Evolutionary conservation across 208 protist species (phyloP), one percentile per base, ranked within the genome.

Genomic region (Leishmania lainsoni): DNA sequence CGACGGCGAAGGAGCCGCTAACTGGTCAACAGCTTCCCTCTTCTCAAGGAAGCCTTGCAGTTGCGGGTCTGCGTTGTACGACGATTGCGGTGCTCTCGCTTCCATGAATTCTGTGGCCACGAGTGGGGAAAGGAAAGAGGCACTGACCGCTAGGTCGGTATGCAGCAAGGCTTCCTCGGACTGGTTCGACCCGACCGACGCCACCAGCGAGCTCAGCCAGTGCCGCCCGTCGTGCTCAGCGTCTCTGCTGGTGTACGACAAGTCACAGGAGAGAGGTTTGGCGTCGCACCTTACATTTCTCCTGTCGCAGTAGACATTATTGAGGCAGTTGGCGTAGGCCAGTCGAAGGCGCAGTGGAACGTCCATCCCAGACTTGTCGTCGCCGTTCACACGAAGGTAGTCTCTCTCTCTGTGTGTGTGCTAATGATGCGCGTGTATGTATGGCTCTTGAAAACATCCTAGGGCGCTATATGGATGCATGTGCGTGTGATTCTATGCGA

Each of bases 311-410:
- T 89, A 89, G 2, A 76, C 75, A 20, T 89, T 79, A 49, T n/a
- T 32, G 32, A 78, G 78, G 48, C 76, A 65, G 63, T 39, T 68
- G 56, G 87, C 86, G 56, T 84, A 94, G 6, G 81, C 83, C 29
- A 94, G 82, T 0, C 78, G 81, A 71, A 94, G 83, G 49, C 81
- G 85, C 45, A 92, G 75, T 45, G 88, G 88, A 12, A 82, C 56
- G 45, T 83, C 69, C 78, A 86, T 79, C 42, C 48, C 72, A 20
- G 26, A 14, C 45, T 29, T 56, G 35, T 72, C 35, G 51, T 5
- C 42, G 22, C 68, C 0, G 39, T 52, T 72, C 6, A 49, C 32
- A n/a, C 32, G 68, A 72, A 72, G 42, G 39, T 26, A 14, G 42
- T n/a, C 58, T 26, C 58, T n/a, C 59, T 10, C 59, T 35, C 10